Conservation (phyloP, 2,329 filamentous ascomycete genomes). For the Phoma sp. region DNA sequence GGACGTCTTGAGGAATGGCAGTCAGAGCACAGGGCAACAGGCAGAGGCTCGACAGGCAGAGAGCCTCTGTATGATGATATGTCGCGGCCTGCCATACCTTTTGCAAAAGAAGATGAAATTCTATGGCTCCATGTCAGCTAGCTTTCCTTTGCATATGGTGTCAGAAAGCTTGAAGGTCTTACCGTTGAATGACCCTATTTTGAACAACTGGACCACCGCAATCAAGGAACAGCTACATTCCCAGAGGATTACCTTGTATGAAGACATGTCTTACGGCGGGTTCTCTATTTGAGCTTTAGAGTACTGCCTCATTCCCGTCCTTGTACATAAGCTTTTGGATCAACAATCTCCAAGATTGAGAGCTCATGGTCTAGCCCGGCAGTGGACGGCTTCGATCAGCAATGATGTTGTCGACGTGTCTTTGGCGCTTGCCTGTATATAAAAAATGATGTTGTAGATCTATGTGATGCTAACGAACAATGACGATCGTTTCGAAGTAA, state of each 20-base stretch:
- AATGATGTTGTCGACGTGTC: neutral
- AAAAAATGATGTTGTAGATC: neutral
- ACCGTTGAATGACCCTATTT: neutral
- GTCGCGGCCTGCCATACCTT: neutral
- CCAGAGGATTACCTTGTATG: neutral
- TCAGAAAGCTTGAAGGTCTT: conserved; percentile 4
- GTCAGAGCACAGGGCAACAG: too few species aligned
- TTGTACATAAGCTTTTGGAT: too few species aligned
- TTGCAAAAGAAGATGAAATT: conserved; percentile 1
- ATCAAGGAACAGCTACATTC: neutral
- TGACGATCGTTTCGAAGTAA: too few species aligned
- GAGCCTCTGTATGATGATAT: conserved; percentile 3
- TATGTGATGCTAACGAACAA: too few species aligned
- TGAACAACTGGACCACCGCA: neutral
- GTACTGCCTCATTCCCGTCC: too few species aligned
- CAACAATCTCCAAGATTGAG: too few species aligned
- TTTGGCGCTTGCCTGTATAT: neutral
- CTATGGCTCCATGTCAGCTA: neutral
- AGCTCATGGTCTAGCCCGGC: neutral
- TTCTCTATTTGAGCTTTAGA: neutral
- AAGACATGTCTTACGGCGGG: neutral
- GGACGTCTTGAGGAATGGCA: too few species aligned
- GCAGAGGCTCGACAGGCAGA: neutral
- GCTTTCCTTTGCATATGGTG: neutral
- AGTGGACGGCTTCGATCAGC: neutral